Percentiles rank a stretch among this genome's conserved stretches.
These are phyloP conservation scores for Wallacemonas sp. DNA, from an alignment of 208 protist species.

Conservation along the genomic window DNA sequence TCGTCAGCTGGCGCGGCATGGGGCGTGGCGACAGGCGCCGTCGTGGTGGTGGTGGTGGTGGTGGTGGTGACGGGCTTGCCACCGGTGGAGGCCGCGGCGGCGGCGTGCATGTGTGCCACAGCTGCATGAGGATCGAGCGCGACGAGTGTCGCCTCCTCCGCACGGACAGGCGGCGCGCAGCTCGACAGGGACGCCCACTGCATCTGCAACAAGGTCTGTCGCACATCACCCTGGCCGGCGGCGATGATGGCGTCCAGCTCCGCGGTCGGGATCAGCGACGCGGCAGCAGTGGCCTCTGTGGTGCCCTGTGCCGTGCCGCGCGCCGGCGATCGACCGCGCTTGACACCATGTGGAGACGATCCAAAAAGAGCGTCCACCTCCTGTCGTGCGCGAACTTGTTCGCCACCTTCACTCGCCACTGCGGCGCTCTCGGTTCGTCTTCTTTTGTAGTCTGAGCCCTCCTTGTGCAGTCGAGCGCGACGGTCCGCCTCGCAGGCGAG, in stretches of 20 bases:
- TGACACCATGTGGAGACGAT: background rate
- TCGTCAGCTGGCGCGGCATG: no score
- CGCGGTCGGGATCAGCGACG: slow-evolving; percentile 13
- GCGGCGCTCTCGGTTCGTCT: no score
- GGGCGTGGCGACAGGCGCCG: background rate
- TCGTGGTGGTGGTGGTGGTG: background rate
- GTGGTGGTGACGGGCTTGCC: no score
- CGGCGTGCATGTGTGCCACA: background rate
- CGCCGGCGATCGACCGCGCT: no score
- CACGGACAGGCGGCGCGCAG: background rate
- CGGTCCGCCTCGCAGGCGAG: slow-evolving; percentile 28
- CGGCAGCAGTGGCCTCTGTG: background rate
- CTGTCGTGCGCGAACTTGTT: no score
- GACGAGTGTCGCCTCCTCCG: background rate
- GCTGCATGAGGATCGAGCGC: background rate
- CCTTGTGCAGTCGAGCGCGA: background rate
- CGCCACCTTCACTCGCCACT: no score
- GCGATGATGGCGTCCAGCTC: slow-evolving; percentile 47
- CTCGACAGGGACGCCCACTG: slow-evolving; percentile 49
- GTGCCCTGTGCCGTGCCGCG: no score
- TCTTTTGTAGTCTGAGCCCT: no score
- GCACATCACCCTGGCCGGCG: slow-evolving; percentile 74
- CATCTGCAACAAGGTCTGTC: slow-evolving; percentile 77
- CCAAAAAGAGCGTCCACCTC: background rate
- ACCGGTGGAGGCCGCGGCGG: no score